Conservation (phyloP, 208 protist species). For the Tritrichomonas musculus region DNA sequence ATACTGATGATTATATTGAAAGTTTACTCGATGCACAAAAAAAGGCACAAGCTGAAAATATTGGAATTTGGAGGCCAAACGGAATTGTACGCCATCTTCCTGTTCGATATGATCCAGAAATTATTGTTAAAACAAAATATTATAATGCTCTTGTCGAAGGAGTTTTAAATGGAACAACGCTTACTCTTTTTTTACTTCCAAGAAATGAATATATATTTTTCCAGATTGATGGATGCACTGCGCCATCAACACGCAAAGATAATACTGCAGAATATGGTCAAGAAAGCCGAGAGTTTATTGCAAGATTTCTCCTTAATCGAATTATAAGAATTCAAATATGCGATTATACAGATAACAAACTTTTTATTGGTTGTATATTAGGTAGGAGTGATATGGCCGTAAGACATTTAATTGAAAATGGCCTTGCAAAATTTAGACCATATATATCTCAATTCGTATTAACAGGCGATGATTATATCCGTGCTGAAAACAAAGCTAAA, state of each 20-base stretch:
- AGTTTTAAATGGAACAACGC: not conserved
- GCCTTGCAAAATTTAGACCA: too few relatives aligned
- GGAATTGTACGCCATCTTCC: not conserved
- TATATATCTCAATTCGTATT: too few relatives aligned
- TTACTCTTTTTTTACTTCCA: not conserved
- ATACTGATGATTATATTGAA: not conserved
- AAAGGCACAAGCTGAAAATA: not conserved
- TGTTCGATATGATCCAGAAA: not conserved
- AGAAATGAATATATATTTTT: not conserved
- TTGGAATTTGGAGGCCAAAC: not conserved
- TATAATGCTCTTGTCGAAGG: not conserved
- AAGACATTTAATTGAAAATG: too few relatives aligned
- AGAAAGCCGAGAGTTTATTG: not conserved
- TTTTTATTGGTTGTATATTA: too few relatives aligned
- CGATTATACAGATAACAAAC: too few relatives aligned
- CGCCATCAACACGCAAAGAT: not conserved
- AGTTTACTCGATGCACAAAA: not conserved
- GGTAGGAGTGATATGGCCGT: too few relatives aligned
- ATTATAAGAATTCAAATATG: too few relatives aligned
- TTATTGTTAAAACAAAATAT: not conserved
- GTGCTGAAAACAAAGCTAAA: not conserved
- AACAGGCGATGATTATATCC: not conserved
- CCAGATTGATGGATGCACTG: not conserved
- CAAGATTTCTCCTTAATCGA: not conserved
- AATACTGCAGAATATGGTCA: not conserved